Evolutionary conservation across 2,329 filamentous ascomycete genomes (phyloP), one percentile per base, ranked within the genome.

Genomic region (Penicillium sp.): DNA sequence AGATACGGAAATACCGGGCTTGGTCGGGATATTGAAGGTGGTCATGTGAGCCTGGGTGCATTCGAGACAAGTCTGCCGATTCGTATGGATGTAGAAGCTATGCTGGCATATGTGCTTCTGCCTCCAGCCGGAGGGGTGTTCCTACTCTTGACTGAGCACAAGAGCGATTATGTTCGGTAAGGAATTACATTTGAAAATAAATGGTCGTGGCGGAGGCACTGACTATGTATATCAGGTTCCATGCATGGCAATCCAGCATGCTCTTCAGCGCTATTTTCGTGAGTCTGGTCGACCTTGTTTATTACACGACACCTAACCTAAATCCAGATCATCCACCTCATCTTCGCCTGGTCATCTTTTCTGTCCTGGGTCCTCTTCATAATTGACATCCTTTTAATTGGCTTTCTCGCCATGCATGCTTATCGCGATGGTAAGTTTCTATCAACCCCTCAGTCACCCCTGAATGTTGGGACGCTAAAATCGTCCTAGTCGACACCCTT

Each of bases 141-240:
- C 62, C 75, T 99, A 64, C 75, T 99, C 62, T 83, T 97, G 40
- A 72, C 93, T 59, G 94, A 99, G 81, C 86, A 92, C 69, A 94
- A 96, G 79, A 97, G 92, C 70, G 94, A 99, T 76, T 99, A 96
- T 74, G 94, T 99, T 53, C 84, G 94, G 90, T 93, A 76, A 70
- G 72, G 64, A 47, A 21, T 31, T 33, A 3, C n/a, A 45, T 45
- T 45, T 14, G 19, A 33, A 45, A 7, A 10, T n/a, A 16, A 11
- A 28, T 44, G 24, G 13, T 29, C n/a, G 3, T 13, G 19, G 7
- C 9, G 11, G 37, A 24, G 14, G 37, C 5, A 24, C 11, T 45
- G 11, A 45, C 42, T n/a, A 21, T 21, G 11, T 24, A 1, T 6
- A 1, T 3, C 53, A 93, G 90, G 60, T 97, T 97, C 65, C 94